Evolutionary conservation across 2,329 filamentous ascomycete species (phyloP).

Genomic region (Aureobasidium zeae): DNA sequence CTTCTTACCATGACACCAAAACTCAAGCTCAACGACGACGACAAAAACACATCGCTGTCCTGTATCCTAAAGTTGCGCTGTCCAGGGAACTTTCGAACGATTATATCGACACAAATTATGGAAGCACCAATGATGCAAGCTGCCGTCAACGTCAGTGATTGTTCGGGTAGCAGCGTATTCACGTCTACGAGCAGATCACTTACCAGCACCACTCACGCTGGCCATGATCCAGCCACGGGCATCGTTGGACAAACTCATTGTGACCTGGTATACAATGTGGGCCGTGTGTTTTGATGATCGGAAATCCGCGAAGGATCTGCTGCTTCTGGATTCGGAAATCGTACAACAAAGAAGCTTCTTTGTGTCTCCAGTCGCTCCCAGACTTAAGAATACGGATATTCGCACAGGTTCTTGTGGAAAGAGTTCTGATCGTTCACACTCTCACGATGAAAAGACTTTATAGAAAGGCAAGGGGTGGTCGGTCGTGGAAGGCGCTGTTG

Average conservation of each 20-base stretch:
- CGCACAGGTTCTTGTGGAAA: background rate
- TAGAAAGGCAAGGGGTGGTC: background rate
- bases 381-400: background rate
- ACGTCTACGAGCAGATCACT: conserved; percentile 19
- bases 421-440: too few relatives aligned
- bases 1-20: conserved; percentile 84
- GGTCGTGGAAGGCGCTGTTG: conserved; percentile 12
- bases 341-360: conserved; percentile 5
- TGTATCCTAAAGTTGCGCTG: conserved; percentile 75
- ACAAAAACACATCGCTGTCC: conserved; percentile 80
- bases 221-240: conserved; percentile 88
- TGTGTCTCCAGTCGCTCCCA: background rate
- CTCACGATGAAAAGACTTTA: background rate
- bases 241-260: conserved; percentile 60
- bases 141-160: conserved; percentile 23
- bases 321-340: background rate
- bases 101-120: conserved; percentile 76
- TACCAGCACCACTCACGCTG: conserved; percentile 68
- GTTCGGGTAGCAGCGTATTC: background rate
- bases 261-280: background rate
- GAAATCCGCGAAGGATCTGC: background rate
- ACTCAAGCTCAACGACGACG: conserved; percentile 79
- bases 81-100: conserved; percentile 63
- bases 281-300: background rate
- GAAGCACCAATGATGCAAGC: conserved; percentile 61